These are phyloP conservation scores for Thelonectria olida DNA, from an alignment of 2,329 filamentous ascomycete species.

Conservation along the genomic window DNA sequence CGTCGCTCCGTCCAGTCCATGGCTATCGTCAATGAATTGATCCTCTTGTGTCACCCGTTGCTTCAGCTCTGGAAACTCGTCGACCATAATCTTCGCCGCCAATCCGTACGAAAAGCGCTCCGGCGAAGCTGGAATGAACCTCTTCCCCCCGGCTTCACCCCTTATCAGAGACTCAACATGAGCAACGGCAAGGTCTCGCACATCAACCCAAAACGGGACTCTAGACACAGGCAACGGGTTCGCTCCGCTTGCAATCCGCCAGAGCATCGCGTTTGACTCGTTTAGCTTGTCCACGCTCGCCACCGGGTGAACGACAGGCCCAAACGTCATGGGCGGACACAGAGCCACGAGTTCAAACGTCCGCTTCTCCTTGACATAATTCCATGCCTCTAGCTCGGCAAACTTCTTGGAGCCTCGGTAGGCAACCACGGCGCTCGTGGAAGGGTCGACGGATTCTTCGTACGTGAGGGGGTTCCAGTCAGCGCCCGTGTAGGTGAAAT, in stretches of 20 bases:
- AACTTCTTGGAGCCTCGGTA: slow-evolving; percentile 49
- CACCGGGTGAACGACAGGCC: slow-evolving; percentile 53
- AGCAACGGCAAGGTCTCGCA: slow-evolving; percentile 54
- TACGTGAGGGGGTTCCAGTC: slow-evolving; percentile 68
- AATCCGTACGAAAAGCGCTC: slow-evolving; percentile 57
- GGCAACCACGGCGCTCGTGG: slow-evolving; percentile 50
- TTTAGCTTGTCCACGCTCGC: slow-evolving; percentile 47
- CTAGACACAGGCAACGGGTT: slow-evolving; percentile 47
- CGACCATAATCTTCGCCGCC: slow-evolving; percentile 53
- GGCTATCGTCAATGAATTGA: slow-evolving; percentile 47
- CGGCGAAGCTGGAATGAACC: slow-evolving; percentile 51
- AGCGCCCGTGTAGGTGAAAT: slow-evolving; percentile 60
- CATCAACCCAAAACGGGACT: slow-evolving; percentile 57
- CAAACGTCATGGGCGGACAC: slow-evolving; percentile 57
- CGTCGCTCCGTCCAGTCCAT: slow-evolving; percentile 54
- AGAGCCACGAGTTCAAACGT: slow-evolving; percentile 55
- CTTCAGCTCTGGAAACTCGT: slow-evolving; percentile 50
- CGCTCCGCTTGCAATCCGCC: slow-evolving; percentile 49
- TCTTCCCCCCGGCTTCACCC: slow-evolving; percentile 48
- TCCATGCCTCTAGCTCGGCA: slow-evolving; percentile 47
- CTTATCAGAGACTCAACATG: slow-evolving; percentile 54
- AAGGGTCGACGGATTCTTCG: slow-evolving; percentile 55
- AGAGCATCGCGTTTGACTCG: slow-evolving; percentile 53
- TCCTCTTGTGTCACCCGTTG: slow-evolving; percentile 44
- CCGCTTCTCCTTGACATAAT: slow-evolving; percentile 46